These are phyloP conservation scores for Mikania micrantha DNA, from an alignment of 129 eudicot genomes.

Conservation along the genomic window DNA sequence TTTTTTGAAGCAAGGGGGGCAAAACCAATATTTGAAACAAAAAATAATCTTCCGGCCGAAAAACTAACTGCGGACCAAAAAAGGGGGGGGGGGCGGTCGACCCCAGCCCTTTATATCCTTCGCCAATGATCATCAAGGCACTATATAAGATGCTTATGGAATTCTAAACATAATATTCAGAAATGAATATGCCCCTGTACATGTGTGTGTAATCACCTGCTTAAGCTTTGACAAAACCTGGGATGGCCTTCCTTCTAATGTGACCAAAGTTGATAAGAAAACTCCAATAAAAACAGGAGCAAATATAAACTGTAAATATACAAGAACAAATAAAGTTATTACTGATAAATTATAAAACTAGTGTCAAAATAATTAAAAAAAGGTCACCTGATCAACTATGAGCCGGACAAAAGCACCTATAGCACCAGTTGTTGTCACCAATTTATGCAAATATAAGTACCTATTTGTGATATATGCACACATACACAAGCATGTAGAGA, in stretches of 20 bases:
- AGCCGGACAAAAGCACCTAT: constrained; percentile 77
- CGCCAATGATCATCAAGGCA: no score
- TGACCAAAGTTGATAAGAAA: constrained; percentile 65
- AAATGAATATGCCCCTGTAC: no score
- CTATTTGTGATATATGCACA: constrained; percentile 20
- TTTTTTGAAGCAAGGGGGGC: no score
- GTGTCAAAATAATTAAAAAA: constrained; percentile 1
- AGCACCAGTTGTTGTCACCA: constrained; percentile 62
- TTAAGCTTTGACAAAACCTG: constrained; percentile 78
- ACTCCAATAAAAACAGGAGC: constrained; percentile 76
- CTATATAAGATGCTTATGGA: no score
- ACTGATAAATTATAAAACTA: not conserved
- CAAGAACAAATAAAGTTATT: not conserved
- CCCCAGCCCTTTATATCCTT: no score
- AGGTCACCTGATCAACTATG: constrained; percentile 76
- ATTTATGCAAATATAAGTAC: constrained; percentile 78
- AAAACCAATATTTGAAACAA: no score
- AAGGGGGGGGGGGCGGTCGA: no score
- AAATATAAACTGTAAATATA: constrained; percentile 60
- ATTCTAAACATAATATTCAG: no score
- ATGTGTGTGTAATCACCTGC: constrained; percentile 80
- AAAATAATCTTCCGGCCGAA: no score
- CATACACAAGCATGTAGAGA: not conserved
- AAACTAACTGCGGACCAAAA: no score
- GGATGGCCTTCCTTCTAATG: constrained; percentile 76